Base-by-base conservation (phyloP, 2,329 filamentous ascomycete species). In the Neophaeococcomyces mojaviensis region DNA sequence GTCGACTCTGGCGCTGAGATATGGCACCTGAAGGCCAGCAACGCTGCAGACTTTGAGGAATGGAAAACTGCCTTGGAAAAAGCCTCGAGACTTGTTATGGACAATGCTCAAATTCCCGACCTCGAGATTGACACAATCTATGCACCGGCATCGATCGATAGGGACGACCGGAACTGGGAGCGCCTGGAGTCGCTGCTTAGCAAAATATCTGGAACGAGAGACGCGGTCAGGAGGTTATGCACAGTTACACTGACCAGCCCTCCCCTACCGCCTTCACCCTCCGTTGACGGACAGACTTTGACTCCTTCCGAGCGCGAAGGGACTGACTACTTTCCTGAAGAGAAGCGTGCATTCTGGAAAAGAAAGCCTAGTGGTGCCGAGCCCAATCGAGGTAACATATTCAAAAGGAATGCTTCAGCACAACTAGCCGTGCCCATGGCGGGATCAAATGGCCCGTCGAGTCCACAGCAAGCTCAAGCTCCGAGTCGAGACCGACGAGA, bases 1-100 rank as follows among this genome's bases (percentile, higher is more conserved):
- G 92, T 98, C 47, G 92, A 98, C 63, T 97, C 92, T 0, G 92
- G 92, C 1, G 89, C 92, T 2, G 92, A 98, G 65, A 81, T 98
- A 20, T 98, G 92, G 92, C 92, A 97, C 68, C 72, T 98, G 24
- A 83, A 82, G 58, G 88, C 92, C 2, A 79, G 77, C 40, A 94
- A 86, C 56, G 78, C 80, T 40, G 84, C 84, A 53, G 90, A 97
- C 51, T 98, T 96, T 61, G 76, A 79, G 38, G 83, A 85, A 15
- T 98, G 92, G 92, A 88, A 84, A 39, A 76, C 77, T 38, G 90
- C 89, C 1, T 70, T 98, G 41, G 88, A 96, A 64, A 82, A 78
- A 53, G 89, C 90, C 3, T 86, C 87, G 51, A 77, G 83, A 49
- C 63, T 58, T 46, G 66, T 36, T n/a, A 31, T 47, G 18, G 35